Percentiles rank a stretch among this genome's conserved stretches.
phyloP scores from a whole-genome alignment of 2,329 filamentous ascomycete species.

The Ophiostoma montium region DNA sequence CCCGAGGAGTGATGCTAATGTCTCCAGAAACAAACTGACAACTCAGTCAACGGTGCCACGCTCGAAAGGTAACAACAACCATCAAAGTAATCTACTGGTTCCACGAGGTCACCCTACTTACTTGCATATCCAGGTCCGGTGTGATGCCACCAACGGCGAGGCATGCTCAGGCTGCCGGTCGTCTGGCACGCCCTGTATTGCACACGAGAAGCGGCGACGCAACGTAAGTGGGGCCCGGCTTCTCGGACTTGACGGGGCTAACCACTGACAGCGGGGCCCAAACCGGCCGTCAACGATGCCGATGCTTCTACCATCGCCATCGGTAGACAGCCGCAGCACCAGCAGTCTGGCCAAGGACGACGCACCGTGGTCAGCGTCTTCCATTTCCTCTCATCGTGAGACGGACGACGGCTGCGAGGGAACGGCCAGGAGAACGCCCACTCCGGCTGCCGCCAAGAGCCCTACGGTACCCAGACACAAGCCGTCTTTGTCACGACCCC shows the following conservation, averaged over 20 bases:
- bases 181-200: slow-evolving; percentile 8
- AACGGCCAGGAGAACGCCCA: background rate
- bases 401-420: background rate
- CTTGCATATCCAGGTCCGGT: slow-evolving; percentile 2
- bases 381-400: background rate
- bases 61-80: slow-evolving; percentile 3
- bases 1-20: no score
- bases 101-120: background rate
- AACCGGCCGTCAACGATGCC: slow-evolving; percentile 5
- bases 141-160: slow-evolving; percentile 3
- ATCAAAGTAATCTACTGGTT: background rate
- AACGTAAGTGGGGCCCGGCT: slow-evolving; percentile 4
- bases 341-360: background rate
- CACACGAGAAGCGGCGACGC: slow-evolving; percentile 11
- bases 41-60: slow-evolving; percentile 9
- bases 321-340: background rate
- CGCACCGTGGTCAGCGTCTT: background rate
- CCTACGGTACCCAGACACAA: background rate
- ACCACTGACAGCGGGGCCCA: slow-evolving; percentile 5
- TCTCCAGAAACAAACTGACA: background rate
- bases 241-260: background rate
- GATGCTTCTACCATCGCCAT: slow-evolving; percentile 4
- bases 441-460: background rate
- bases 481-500: background rate
- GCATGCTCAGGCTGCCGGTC: slow-evolving; percentile 8